These are phyloP conservation scores for Diversispora eburnea DNA, from an alignment of 192 early-diverging fungal genomes.

Conservation along the genomic window DNA sequence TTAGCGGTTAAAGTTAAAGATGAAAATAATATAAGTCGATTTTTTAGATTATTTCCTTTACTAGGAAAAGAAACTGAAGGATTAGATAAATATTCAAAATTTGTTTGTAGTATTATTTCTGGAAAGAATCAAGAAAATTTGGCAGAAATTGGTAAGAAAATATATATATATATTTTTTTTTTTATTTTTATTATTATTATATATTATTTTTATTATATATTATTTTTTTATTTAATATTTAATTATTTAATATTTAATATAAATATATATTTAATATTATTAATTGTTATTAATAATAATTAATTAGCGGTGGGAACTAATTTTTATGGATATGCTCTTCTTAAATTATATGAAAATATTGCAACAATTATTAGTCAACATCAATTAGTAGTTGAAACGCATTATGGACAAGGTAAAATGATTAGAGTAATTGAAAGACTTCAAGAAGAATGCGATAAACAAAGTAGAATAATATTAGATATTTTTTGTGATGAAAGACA, in stretches of 20 bases:
- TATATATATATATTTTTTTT: not conserved
- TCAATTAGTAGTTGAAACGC: slow-evolving; percentile 73
- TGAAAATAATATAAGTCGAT: slow-evolving; percentile 76
- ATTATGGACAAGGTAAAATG: slow-evolving; percentile 88
- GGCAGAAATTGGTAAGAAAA: slow-evolving; percentile 38
- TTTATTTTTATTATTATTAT: not conserved
- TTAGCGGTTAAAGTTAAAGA: slow-evolving; percentile 62
- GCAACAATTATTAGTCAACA: slow-evolving; percentile 87
- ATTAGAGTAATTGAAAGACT: slow-evolving; percentile 81
- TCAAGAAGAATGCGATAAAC: slow-evolving; percentile 84
- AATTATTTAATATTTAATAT: not conserved
- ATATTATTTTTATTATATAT: slow-evolving; percentile 6
- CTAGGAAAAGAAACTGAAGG: slow-evolving; percentile 82
- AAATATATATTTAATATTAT: no score
- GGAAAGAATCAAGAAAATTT: slow-evolving; percentile 71
- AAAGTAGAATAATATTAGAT: slow-evolving; percentile 72
- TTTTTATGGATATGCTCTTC: slow-evolving; percentile 77
- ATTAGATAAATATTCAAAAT: slow-evolving; percentile 81
- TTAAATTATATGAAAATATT: slow-evolving; percentile 82
- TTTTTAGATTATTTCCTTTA: slow-evolving; percentile 87
- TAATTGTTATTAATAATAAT: no score
- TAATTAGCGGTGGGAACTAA: slow-evolving; percentile 45
- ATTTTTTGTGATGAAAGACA: slow-evolving; percentile 75
- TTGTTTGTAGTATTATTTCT: slow-evolving; percentile 76
- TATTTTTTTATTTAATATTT: not conserved